phyloP scores from a whole-genome alignment of 305 asterid species.

The Fraxinus floribunda region DNA sequence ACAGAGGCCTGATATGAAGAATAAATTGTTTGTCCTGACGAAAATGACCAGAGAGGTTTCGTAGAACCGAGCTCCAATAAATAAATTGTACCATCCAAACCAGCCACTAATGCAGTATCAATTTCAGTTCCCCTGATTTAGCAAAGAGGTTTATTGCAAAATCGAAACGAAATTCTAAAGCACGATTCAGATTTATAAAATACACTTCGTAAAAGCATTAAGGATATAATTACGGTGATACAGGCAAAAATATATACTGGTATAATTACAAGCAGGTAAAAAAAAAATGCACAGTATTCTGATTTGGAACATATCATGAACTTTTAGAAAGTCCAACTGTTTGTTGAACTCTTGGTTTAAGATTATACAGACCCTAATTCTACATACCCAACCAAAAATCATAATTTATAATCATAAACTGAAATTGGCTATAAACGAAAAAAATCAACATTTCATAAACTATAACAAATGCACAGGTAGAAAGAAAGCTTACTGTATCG shows the following conservation, averaged over 20 bases:
- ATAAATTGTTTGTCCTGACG: constrained; percentile 72
- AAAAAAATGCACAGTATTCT: background rate
- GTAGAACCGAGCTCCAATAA: constrained; percentile 59
- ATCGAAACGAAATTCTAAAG: background rate
- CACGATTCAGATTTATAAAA: background rate
- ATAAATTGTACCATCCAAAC: constrained; percentile 71
- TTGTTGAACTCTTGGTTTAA: background rate
- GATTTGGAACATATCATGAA: background rate
- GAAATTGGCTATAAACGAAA: background rate
- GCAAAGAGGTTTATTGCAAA: background rate
- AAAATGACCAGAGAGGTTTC: constrained; percentile 82
- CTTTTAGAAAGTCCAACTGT: background rate
- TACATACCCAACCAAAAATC: background rate
- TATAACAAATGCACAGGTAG: background rate
- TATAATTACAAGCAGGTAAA: background rate
- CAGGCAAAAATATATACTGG: background rate
- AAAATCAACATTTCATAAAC: background rate
- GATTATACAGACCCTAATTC: background rate
- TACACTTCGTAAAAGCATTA: background rate
- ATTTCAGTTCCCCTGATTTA: background rate
- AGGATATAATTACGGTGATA: background rate
- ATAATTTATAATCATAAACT: background rate
- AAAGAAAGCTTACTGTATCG: background rate
- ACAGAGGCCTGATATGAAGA: constrained; percentile 82
- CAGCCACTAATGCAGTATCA: constrained; percentile 75